Evolutionary conservation across 2,329 filamentous ascomycete genomes (phyloP), one percentile per base, ranked within the genome.

Genomic region (Blumeria graminis): DNA sequence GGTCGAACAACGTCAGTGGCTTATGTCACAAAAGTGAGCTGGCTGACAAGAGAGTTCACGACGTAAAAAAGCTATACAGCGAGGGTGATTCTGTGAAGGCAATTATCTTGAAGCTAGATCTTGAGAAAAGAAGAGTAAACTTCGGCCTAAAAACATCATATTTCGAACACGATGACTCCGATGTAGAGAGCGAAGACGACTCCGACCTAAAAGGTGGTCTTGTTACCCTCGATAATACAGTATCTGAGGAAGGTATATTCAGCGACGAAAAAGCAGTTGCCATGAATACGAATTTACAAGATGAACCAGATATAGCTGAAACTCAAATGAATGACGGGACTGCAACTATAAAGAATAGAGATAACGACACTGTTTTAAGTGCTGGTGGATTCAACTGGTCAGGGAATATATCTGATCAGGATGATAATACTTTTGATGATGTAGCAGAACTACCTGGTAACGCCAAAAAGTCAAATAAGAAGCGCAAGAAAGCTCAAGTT

Each of bases 1-100:
- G 84, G 58, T 93, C 89, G 4, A 75, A 78, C 56, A 94, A 94
- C 62, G 80, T 98, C 60, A 94, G 90, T 62, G 92, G 92, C 59
- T 76, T 98, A 9, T 96, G 90, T 68, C 92, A 98, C 68, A 80
- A 85, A 60, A 90, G 81, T 60, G 83, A 98, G 67, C 88, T 98
- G 76, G 89, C 92, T 0, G 87, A 94, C 61, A 81, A 82, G 63
- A 71, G 76, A 5, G 81, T 95, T 28, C 76, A 84, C 55, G 86
- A 96, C 70, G 85, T 89, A n/a, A 81, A 79, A 60, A 90, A 88
- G 65, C 74, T 98, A 43, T 96, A 94, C 68, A 84, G 81, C 59
- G 86, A 88, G 64, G 92, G 89, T 11, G 92, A 98, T 69, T 72
- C 74, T n/a, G 92, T 98, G 60, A 96, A 96, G 72, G 90, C 90